Evolutionary conservation across 2,329 filamentous ascomycete species (phyloP).

Genomic region (Hymenoscyphus scutula): DNA sequence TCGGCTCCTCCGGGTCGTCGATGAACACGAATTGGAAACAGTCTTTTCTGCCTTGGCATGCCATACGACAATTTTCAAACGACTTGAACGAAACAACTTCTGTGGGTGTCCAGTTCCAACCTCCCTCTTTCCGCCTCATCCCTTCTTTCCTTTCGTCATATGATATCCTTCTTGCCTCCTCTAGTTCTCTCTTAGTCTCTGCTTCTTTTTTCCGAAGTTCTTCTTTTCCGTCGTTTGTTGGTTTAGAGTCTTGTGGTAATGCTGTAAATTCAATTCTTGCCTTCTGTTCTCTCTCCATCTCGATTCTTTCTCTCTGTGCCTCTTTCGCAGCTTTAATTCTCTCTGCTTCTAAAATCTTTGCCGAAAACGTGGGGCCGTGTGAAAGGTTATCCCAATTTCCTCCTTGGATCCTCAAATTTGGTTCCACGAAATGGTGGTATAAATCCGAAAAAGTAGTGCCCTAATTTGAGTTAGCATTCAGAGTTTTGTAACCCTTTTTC

Average conservation of each 20-base stretch:
- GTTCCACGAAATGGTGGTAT: slow-evolving; percentile 47
- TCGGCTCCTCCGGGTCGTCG: slow-evolving; percentile 11
- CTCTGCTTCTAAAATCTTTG: background rate
- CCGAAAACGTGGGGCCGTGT: slow-evolving; percentile 36
- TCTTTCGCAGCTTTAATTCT: background rate
- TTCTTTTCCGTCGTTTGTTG: background rate
- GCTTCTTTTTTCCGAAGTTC: background rate
- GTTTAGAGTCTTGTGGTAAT: background rate
- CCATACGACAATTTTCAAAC: slow-evolving; percentile 46
- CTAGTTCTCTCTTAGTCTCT: background rate
- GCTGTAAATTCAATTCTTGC: background rate
- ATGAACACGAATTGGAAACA: slow-evolving; percentile 40
- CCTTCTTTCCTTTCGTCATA: background rate
- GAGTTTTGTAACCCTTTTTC: background rate
- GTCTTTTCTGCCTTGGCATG: slow-evolving; percentile 41
- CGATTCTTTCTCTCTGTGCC: background rate
- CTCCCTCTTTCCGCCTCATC: background rate
- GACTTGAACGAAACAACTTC: slow-evolving; percentile 45
- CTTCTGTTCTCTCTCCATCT: background rate
- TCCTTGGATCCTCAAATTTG: slow-evolving; percentile 42
- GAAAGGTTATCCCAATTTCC: slow-evolving; percentile 52
- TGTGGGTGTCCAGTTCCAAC: slow-evolving; percentile 20
- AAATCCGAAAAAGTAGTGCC: slow-evolving; percentile 48
- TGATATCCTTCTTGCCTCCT: background rate
- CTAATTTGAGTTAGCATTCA: slow-evolving; percentile 25